These are phyloP conservation scores for Clavispora asparagi DNA, from an alignment of 805 yeast genomes.

Conservation along the genomic window DNA sequence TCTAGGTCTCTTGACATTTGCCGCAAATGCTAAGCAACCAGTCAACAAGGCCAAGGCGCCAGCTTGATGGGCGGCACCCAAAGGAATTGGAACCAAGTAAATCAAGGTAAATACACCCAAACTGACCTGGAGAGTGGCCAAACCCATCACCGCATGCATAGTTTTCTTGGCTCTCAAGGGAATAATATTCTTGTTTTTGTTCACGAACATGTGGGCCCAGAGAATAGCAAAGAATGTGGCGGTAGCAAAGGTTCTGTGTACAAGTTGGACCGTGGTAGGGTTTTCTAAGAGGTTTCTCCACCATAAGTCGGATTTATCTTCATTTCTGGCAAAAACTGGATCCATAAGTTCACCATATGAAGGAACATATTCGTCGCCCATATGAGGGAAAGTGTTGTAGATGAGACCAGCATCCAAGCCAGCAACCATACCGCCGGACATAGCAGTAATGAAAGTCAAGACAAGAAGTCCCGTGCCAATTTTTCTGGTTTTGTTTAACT, in stretches of 20 bases:
- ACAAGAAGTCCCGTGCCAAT: conserved; percentile 53
- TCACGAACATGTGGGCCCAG: conserved; percentile 66
- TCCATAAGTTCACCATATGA: conserved; percentile 73
- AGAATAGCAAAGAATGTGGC: conserved; percentile 70
- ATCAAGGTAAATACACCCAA: conserved; percentile 83
- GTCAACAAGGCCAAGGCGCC: conserved; percentile 91
- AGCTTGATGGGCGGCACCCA: conserved; percentile 96
- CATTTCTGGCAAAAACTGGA: conserved; percentile 60
- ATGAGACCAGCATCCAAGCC: conserved; percentile 97
- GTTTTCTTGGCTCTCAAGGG: conserved; percentile 53
- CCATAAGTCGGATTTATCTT: conserved; percentile 66
- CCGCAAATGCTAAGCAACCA: conserved; percentile 50
- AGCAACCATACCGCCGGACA: conserved; percentile 98
- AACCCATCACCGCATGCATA: conserved; percentile 70
- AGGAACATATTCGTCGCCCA: conserved; percentile 82
- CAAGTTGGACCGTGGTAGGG: conserved; percentile 92
- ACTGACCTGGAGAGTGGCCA: conserved; percentile 76
- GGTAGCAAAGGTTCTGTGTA: conserved; percentile 81
- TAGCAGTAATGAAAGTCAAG: conserved; percentile 81
- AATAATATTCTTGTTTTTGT: conserved; percentile 46
- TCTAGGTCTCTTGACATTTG: conserved; percentile 35
- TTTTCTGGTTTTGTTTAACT: conserved; percentile 52
- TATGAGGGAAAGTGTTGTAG: conserved; percentile 92
- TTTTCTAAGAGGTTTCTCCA: conserved; percentile 95
- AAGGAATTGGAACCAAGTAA: conserved; percentile 84